Conservation (phyloP, 805 yeast species). For the Starmerella floricola region DNA sequence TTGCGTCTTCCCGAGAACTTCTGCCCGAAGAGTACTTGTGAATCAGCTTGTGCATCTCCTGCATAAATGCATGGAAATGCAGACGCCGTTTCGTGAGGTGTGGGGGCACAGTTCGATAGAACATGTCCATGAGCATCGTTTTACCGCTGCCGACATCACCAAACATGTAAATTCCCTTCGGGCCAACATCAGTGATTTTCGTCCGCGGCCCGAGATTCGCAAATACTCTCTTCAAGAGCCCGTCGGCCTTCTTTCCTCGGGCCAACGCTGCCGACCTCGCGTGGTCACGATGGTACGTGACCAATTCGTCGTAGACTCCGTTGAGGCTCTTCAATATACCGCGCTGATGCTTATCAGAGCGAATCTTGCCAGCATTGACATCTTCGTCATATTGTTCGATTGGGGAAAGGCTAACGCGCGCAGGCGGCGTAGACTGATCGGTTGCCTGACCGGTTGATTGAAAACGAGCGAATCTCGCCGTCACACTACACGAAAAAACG, state of each 20-base stretch:
- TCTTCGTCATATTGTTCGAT: conserved; percentile 28
- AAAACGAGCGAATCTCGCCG: no score
- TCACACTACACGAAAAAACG: no score
- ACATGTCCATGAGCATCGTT: conserved; percentile 95
- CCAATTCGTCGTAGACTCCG: conserved; percentile 43
- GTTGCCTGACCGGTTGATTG: no score
- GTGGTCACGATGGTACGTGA: conserved; percentile 45
- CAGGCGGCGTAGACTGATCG: neutral
- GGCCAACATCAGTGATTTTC: conserved; percentile 28
- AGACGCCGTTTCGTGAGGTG: conserved; percentile 68
- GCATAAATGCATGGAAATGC: conserved; percentile 97
- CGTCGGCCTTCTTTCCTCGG: neutral
- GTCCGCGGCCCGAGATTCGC: neutral
- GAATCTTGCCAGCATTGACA: conserved; percentile 26
- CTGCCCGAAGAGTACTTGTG: conserved; percentile 60
- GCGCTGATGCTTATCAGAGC: conserved; percentile 73
- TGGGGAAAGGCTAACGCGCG: conserved; percentile 18
- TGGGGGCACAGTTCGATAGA: conserved; percentile 69
- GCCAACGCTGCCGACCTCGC: conserved; percentile 21
- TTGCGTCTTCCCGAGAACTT: conserved; percentile 73
- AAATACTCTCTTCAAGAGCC: neutral
- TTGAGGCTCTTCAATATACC: conserved; percentile 53
- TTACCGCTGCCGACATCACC: conserved; percentile 99
- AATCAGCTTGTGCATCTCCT: conserved; percentile 72
- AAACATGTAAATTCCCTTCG: conserved; percentile 78